A percentile compares a stretch with the other conserved stretches of the same genome.
Evolutionary conservation across 2,329 filamentous ascomycete species (phyloP).

Genomic region (Claviceps fusiformis): DNA sequence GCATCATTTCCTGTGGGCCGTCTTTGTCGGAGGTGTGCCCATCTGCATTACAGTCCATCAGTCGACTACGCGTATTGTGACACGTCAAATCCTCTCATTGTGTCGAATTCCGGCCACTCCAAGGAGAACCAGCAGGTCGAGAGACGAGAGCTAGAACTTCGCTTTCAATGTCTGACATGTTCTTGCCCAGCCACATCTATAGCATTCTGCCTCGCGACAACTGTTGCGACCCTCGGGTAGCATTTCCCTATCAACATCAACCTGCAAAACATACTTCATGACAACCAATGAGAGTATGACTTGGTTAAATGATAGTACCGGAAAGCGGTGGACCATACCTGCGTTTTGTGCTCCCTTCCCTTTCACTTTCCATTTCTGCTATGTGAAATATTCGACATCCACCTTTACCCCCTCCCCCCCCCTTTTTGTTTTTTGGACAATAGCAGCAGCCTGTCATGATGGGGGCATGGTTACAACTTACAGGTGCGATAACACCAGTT

Average conservation of each 20-base stretch:
- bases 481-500: not conserved
- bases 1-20: not conserved
- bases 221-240: not conserved
- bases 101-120: not conserved
- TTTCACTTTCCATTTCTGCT: not conserved
- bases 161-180: not conserved
- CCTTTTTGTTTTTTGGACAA: not conserved
- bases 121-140: not conserved
- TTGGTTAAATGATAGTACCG: not conserved
- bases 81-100: not conserved
- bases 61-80: not conserved
- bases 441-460: not conserved
- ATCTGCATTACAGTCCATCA: not conserved
- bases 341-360: not conserved
- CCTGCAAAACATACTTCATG: constrained; percentile 1
- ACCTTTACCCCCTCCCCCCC: not conserved
- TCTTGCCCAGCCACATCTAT: not conserved
- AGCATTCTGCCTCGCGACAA: not conserved
- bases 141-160: not conserved
- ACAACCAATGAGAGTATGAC: not conserved
- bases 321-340: not conserved
- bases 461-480: not conserved
- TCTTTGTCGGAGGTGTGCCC: not conserved
- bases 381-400: not conserved
- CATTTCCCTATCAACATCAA: not conserved